phyloP scores from a whole-genome alignment of 768 basidiomycete genomes.

The Termitomyces bulborhizus region DNA sequence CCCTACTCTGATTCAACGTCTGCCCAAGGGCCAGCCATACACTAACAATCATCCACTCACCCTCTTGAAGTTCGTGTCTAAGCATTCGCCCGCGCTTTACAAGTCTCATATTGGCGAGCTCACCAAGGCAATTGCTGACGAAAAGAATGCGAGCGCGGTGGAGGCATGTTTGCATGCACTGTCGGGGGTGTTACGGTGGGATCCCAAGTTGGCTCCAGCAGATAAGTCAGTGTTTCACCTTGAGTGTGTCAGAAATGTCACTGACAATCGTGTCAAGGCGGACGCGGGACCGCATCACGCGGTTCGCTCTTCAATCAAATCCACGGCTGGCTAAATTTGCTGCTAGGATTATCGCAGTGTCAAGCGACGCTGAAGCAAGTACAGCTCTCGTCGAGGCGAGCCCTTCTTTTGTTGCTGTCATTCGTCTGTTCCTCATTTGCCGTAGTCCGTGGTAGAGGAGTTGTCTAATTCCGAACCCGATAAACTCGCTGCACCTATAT shows the following conservation, averaged over 20 bases:
- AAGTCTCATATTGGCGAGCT: conserved; percentile 74
- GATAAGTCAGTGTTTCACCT: conserved; percentile 55
- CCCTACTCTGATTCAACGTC: conserved; percentile 68
- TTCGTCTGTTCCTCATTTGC: not conserved
- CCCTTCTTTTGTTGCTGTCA: not conserved
- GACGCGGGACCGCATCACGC: conserved; percentile 56
- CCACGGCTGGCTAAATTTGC: conserved; percentile 80
- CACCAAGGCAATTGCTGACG: conserved; percentile 63
- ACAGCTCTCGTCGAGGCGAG: conserved; percentile 59
- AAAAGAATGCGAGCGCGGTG: conserved; percentile 45
- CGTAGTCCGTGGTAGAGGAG: conserved; percentile 51
- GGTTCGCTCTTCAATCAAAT: conserved; percentile 54
- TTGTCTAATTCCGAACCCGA: conserved; percentile 44
- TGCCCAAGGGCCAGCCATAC: conserved; percentile 42
- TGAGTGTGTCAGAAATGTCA: not conserved
- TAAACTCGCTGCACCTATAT: conserved; percentile 56
- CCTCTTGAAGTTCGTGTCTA: conserved; percentile 59
- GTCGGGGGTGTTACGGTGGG: conserved; percentile 56
- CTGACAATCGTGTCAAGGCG: conserved; percentile 35
- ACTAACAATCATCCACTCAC: conserved; percentile 40
- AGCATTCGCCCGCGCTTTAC: conserved; percentile 68
- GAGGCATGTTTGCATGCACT: conserved; percentile 75
- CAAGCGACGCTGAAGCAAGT: conserved; percentile 46
- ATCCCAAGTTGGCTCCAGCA: conserved; percentile 45
- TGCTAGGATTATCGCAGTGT: conserved; percentile 61